Evolutionary conservation across 2,329 filamentous ascomycete genomes (phyloP), one percentile per base, ranked within the genome.

Genomic region (Fusarium caatingaense): DNA sequence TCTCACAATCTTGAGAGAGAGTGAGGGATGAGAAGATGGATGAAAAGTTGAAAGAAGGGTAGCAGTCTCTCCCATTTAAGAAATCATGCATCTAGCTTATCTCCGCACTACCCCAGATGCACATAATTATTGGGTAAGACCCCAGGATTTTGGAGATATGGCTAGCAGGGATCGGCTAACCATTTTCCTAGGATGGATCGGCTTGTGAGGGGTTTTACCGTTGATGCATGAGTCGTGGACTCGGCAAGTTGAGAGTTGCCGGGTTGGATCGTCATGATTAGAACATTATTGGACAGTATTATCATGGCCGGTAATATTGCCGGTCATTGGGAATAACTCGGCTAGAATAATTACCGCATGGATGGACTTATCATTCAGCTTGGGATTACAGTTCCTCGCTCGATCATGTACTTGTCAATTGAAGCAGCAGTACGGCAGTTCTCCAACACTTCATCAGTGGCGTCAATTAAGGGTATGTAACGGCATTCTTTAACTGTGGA

Each of bases 41-140:
- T 40, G 30, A 30, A n/a, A 20, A 6, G 20, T 7, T 13, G 9
- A 7, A 53, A 42, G 6, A 34, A 50, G 30, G 30, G 23, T 27
- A 10, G 32, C 18, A 37, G 18, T 37, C 1, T 37, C 34, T 21
- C 8, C 54, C 51, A 68, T 71, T 71, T 71, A 70, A 71, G 63
- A 50, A 42, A 21, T 18, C 49, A 30, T 60, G 16, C 30, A 37
- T 28, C 27, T 7, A 20, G 23, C 54, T 58, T 68, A 71, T 71
- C 67, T 69, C 67, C 67, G 67, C 67, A 70, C 61, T 65, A 66
- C 66, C 66, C 66, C 66, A 51, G 66, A 69, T 69, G 45, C 34
- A 37, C 34, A 37, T 37, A 27, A 51, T 30, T 21, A 50, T 64
- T 65, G 60, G 66, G 49, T 47, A 66, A 56, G 27, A 66, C 62